phyloP scores from a whole-genome alignment of 1,284 basidiomycete species.

The Austroboletus niveus region DNA sequence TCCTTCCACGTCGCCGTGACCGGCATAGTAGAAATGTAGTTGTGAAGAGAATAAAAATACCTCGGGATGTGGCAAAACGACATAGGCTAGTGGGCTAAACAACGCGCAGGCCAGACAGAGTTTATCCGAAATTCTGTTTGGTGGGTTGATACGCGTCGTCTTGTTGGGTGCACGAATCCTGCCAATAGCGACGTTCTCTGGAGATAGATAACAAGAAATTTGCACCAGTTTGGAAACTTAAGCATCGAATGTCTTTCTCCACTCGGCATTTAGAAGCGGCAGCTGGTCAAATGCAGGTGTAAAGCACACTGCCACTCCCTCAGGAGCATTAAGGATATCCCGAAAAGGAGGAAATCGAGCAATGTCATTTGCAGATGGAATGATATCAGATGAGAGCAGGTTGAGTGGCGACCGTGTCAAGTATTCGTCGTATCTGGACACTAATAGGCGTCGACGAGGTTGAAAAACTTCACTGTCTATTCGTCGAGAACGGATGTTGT shows the following conservation, averaged over 20 bases:
- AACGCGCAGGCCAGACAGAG: not conserved
- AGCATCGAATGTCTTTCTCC: slow-evolving; percentile 5
- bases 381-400: not conserved
- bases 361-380: not conserved
- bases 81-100: not conserved
- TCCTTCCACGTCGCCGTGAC: too few relatives aligned
- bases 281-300: slow-evolving; percentile 3
- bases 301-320: not conserved
- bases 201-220: not conserved
- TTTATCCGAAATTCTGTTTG: not conserved
- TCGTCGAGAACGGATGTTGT: not conserved
- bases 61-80: not conserved
- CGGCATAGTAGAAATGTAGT: not conserved
- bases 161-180: not conserved
- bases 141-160: not conserved
- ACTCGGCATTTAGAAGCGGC: slow-evolving; percentile 4
- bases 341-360: not conserved
- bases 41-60: not conserved
- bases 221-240: slow-evolving; percentile 1
- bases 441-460: not conserved
- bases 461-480: not conserved
- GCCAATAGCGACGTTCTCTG: too few relatives aligned
- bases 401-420: not conserved
- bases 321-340: not conserved
- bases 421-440: not conserved